These are phyloP conservation scores for Brasilioporus rufonigricans DNA, from an alignment of 768 basidiomycete species.

Conservation along the genomic window DNA sequence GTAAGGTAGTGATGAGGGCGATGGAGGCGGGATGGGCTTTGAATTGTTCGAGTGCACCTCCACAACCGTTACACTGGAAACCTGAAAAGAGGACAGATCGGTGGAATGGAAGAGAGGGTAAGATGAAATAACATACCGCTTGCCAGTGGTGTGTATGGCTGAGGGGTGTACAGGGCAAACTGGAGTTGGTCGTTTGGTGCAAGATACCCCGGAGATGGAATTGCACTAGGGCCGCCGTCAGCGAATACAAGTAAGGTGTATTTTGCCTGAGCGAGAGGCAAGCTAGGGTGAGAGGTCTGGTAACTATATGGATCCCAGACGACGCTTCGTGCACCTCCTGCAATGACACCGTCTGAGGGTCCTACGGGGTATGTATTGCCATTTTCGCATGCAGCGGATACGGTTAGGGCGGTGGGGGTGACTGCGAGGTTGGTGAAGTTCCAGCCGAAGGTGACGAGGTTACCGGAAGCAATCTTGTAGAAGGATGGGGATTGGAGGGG, in stretches of 20 bases:
- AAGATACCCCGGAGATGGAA: slow-evolving; percentile 49
- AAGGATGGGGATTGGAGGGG: slow-evolving; percentile 57
- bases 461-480: slow-evolving; percentile 60
- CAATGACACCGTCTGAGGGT: slow-evolving; percentile 50
- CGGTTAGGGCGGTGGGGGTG: slow-evolving; percentile 53
- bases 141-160: slow-evolving; percentile 50
- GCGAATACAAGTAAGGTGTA: slow-evolving; percentile 62
- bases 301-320: slow-evolving; percentile 64
- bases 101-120: not conserved
- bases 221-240: slow-evolving; percentile 50
- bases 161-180: slow-evolving; percentile 66
- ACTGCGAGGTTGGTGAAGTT: slow-evolving; percentile 58
- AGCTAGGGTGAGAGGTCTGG: slow-evolving; percentile 44
- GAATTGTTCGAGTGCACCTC: slow-evolving; percentile 30
- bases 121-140: slow-evolving; percentile 33
- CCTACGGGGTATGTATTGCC: slow-evolving; percentile 69
- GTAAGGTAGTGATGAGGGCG: slow-evolving; percentile 31
- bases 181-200: slow-evolving; percentile 49
- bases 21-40: slow-evolving; percentile 32
- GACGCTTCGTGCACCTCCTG: slow-evolving; percentile 48
- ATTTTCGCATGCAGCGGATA: slow-evolving; percentile 65
- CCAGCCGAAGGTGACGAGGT: slow-evolving; percentile 71
- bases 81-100: slow-evolving; percentile 12
- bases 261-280: slow-evolving; percentile 58
- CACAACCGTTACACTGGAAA: slow-evolving; percentile 31